phyloP scores from a whole-genome alignment of 1,284 basidiomycete species.

The Xerocomus amazonicus region DNA sequence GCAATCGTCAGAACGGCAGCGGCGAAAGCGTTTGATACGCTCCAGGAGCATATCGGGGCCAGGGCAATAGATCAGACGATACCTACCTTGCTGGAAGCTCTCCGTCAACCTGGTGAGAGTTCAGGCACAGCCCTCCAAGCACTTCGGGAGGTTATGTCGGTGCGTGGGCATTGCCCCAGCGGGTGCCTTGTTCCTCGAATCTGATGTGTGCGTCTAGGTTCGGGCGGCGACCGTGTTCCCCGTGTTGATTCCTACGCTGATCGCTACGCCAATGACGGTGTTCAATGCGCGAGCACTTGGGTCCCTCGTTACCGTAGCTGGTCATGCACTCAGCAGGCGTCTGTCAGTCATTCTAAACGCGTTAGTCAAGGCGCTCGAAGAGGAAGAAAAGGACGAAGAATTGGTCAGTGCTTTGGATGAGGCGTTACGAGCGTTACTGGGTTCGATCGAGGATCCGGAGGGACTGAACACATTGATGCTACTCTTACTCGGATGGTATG shows the following conservation, averaged over 20 bases:
- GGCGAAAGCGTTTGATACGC: conserved; percentile 89
- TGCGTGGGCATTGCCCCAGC: conserved; percentile 40
- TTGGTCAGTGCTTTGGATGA: conserved; percentile 70
- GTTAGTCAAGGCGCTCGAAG: conserved; percentile 63
- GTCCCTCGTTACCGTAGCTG: conserved; percentile 91
- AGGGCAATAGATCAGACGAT: conserved; percentile 97
- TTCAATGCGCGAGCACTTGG: conserved; percentile 96
- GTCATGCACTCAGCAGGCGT: conserved; percentile 82
- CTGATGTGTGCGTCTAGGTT: conserved; percentile 47
- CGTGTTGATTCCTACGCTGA: conserved; percentile 93
- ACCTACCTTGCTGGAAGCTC: conserved; percentile 90
- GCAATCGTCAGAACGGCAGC: conserved; percentile 87
- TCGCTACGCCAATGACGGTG: conserved; percentile 84
- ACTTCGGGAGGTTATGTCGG: conserved; percentile 90
- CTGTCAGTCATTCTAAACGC: conserved; percentile 74
- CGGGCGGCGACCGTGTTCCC: conserved; percentile 96
- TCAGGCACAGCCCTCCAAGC: conserved; percentile 96
- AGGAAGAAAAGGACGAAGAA: conserved; percentile 68
- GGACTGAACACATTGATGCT: conserved; percentile 88
- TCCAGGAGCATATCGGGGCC: conserved; percentile 87
- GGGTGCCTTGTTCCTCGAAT: background rate
- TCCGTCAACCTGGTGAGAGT: conserved; percentile 84
- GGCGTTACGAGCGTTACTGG: conserved; percentile 70
- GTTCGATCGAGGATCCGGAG: conserved; percentile 78
- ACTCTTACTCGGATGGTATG: conserved; percentile 82